Percentiles rank a stretch among this genome's conserved stretches.
phyloP scores from a whole-genome alignment of 441 rosid species.

The Biscutella auriculata region DNA sequence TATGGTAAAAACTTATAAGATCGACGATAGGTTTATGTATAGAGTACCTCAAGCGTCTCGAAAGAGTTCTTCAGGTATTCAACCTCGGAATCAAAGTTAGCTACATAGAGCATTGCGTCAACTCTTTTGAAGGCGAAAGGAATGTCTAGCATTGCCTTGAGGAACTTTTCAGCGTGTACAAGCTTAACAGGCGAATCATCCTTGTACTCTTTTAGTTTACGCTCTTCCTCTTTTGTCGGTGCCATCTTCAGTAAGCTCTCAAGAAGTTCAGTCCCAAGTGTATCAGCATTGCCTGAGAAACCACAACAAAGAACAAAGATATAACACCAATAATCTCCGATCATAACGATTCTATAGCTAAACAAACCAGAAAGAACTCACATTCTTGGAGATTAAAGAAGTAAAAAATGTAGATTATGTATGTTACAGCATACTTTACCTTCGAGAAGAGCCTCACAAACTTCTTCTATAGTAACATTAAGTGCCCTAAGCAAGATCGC shows the following conservation, averaged over 20 bases:
- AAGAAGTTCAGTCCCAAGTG: constrained; percentile 28
- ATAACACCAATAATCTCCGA: neutral
- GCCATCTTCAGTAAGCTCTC: constrained; percentile 26
- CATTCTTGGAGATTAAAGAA: neutral
- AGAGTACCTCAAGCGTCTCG: constrained; percentile 65
- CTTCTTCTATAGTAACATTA: constrained; percentile 88
- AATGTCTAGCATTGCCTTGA: constrained; percentile 63
- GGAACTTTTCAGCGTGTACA: constrained; percentile 68
- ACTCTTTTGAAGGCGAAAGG: constrained; percentile 68
- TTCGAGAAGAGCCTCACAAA: constrained; percentile 87
- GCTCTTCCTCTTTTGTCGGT: constrained; percentile 33
- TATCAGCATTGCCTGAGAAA: constrained; percentile 60
- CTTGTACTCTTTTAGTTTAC: constrained; percentile 23
- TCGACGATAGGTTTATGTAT: neutral
- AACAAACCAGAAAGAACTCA: neutral
- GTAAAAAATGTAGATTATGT: neutral
- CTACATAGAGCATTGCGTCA: constrained; percentile 60
- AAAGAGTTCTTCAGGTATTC: constrained; percentile 52
- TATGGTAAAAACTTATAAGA: no score
- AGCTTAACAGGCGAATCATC: constrained; percentile 44
- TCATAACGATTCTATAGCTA: neutral
- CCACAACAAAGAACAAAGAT: neutral
- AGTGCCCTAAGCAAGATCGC: constrained; percentile 77
- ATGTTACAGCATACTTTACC: constrained; percentile 32
- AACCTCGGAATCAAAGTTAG: constrained; percentile 61